phyloP scores from a whole-genome alignment of 2,329 filamentous ascomycete species.

The Calonectria leucothoes region DNA sequence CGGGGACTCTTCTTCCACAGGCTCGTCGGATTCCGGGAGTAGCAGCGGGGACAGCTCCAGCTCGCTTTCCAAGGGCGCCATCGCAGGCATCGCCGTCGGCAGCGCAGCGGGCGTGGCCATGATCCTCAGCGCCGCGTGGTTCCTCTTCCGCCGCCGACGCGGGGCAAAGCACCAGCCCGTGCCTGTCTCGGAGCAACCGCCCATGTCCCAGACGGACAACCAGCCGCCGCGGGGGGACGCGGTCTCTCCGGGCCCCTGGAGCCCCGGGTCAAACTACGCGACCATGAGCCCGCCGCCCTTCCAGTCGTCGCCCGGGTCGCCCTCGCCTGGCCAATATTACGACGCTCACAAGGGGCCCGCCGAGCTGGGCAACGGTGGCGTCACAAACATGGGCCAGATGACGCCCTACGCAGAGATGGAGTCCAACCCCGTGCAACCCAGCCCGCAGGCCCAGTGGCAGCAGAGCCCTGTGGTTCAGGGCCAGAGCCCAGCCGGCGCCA shows the following conservation, averaged over 20 bases:
- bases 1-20: constrained; percentile 13
- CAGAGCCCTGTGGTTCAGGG: background rate
- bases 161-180: background rate
- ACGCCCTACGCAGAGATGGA: background rate
- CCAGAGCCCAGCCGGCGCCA: background rate
- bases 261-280: constrained; percentile 35
- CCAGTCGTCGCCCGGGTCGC: constrained; percentile 16
- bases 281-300: constrained; percentile 31
- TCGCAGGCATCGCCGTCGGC: constrained; percentile 57
- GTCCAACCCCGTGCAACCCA: background rate
- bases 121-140: constrained; percentile 42
- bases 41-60: background rate
- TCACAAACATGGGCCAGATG: background rate
- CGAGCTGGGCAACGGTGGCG: constrained; percentile 31
- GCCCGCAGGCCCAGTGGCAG: background rate
- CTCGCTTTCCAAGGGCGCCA: constrained; percentile 49
- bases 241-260: constrained; percentile 38
- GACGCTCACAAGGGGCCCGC: constrained; percentile 34
- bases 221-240: constrained; percentile 31
- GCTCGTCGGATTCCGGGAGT: background rate
- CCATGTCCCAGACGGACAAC: constrained; percentile 34
- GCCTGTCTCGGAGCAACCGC: constrained; percentile 31
- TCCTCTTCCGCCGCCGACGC: constrained; percentile 45
- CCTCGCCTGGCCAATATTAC: constrained; percentile 31
- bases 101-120: constrained; percentile 45